Evolutionary conservation across 1,284 basidiomycete genomes (phyloP), one percentile per base, ranked within the genome.

Genomic region (Austroboletus olivaceoglutinosus): DNA sequence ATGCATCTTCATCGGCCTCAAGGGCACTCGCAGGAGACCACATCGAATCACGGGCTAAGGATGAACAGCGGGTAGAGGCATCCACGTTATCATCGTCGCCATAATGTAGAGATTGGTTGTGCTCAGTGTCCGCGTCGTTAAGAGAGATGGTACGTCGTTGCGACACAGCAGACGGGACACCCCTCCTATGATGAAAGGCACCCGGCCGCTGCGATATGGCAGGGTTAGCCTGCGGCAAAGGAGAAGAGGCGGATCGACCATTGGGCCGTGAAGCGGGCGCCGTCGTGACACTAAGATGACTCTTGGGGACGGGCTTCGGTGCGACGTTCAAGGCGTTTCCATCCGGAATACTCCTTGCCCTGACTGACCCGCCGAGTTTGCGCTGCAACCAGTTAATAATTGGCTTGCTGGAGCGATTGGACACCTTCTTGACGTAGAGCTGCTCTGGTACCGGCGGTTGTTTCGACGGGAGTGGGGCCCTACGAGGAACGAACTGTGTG

Each of bases 381-480:
- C 91, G 83, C 58, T 92, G 87, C 58, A 95, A 85, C 92, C 92
- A 95, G 59, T 91, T 90, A 62, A 94, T 86, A 59, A 95, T 86
- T 4, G 92, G 92, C 67, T 93, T 91, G 65, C 89, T 86, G 15
- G 85, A 81, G 42, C 83, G 80, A 47, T 81, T 76, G 41, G 81
- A 64, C 2, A 76, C 62, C 62, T 84, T 85, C 72, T 86, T 84
- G 44, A 65, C 54, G 27, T 71, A 65, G 7, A 65, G 54, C 58
- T 76, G 76, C 57, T 64, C 67, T 39, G 63, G 25, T 36, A 48
- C 48, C 0, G 56, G 52, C 19, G 68, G 54, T 54, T 72, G 73
- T 36, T 63, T 62, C 23, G 59, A 45, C 33, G 66, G 55, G 43
- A 60, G 67, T 18, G 54, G 53, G 29, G 55, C 34, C 44, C 58